These are phyloP conservation scores for Jaapia argillacea DNA, from an alignment of 768 basidiomycete genomes.

Conservation along the genomic window DNA sequence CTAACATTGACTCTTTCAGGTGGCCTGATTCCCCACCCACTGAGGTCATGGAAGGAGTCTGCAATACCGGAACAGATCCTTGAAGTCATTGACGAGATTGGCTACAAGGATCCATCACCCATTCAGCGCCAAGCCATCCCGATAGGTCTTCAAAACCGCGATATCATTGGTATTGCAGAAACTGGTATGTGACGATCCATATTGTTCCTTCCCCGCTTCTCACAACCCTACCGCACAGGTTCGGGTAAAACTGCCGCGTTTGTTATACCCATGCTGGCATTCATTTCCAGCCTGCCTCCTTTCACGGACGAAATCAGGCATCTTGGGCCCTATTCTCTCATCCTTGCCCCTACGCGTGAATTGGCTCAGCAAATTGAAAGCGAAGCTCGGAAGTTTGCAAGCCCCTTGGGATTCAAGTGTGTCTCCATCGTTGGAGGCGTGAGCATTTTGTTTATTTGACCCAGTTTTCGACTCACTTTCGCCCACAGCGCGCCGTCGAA, in stretches of 20 bases:
- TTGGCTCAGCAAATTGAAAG: slow-evolving; percentile 95
- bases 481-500: slow-evolving; percentile 72
- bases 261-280: slow-evolving; percentile 95
- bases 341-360: slow-evolving; percentile 96
- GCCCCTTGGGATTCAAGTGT: slow-evolving; percentile 82
- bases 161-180: slow-evolving; percentile 97
- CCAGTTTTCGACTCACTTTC: slow-evolving; percentile 7
- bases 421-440: slow-evolving; percentile 98
- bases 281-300: slow-evolving; percentile 78
- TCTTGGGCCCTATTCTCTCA: slow-evolving; percentile 87
- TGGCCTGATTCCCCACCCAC: slow-evolving; percentile 87
- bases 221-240: slow-evolving; percentile 35
- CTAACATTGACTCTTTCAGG: slow-evolving; percentile 32
- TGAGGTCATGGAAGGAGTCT: slow-evolving; percentile 90
- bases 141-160: slow-evolving; percentile 93
- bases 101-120: slow-evolving; percentile 94
- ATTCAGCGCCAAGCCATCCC: slow-evolving; percentile 99
- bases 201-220: neutral
- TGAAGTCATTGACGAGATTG: slow-evolving; percentile 80
- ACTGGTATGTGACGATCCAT: slow-evolving; percentile 51
- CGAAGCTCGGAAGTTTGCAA: slow-evolving; percentile 87
- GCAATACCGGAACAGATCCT: slow-evolving; percentile 70
- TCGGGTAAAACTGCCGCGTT: slow-evolving; percentile 99
- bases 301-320: slow-evolving; percentile 92
- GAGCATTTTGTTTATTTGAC: slow-evolving; percentile 21